Conservation (phyloP, 192 early-diverging fungal genomes). For the Mortierella antarctica region DNA sequence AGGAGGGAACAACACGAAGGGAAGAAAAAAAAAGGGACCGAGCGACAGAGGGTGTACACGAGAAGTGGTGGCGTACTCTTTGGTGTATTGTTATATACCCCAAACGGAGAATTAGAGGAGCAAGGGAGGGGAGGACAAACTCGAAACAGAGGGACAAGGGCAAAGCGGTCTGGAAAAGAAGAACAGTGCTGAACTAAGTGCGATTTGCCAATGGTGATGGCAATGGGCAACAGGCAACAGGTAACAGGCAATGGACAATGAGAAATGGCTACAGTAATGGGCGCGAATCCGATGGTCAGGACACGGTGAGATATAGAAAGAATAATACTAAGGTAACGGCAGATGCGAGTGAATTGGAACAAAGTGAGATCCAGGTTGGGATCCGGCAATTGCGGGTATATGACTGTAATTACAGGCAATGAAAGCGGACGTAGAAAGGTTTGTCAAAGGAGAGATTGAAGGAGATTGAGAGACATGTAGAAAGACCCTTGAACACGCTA, state of each 20-base stretch:
- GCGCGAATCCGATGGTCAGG: too few relatives aligned
- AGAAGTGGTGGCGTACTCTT: constrained; percentile 2
- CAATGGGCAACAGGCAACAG: not conserved
- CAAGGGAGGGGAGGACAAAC: not conserved
- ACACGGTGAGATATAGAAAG: not conserved
- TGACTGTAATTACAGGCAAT: too few relatives aligned
- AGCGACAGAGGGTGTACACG: not conserved
- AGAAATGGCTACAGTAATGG: not conserved
- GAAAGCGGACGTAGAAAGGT: too few relatives aligned
- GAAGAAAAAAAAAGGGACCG: not conserved
- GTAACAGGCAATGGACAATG: not conserved
- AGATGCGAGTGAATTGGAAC: not conserved
- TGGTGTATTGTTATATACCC: not conserved
- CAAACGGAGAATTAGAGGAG: not conserved
- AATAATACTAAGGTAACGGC: too few relatives aligned
- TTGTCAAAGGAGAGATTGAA: not conserved
- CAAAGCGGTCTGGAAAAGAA: not conserved
- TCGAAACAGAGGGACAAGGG: constrained; percentile 4
- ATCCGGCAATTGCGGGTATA: not conserved
- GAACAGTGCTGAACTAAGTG: not conserved
- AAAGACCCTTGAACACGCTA: not conserved
- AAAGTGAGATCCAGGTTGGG: constrained; percentile 1
- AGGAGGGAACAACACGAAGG: not conserved
- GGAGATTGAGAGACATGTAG: not conserved
- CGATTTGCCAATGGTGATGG: not conserved